Evolutionary conservation across 257 asterid genomes (phyloP), one percentile per base, ranked within the genome.

Genomic region (Solanum phureja): DNA sequence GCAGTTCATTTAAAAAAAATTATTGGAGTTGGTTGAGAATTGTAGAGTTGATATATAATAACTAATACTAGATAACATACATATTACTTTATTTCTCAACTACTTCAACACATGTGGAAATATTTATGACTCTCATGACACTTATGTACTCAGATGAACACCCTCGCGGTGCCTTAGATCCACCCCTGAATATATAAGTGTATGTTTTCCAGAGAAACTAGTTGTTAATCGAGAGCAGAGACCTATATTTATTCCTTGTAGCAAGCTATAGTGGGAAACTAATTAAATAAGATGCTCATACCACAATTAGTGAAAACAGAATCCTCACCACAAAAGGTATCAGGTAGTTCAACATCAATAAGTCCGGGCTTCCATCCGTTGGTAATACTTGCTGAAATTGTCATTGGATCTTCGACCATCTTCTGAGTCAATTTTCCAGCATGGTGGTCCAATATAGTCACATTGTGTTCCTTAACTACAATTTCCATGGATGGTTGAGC

Each of bases 401-500:
- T 77, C 95, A 95, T 88, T 6, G 98, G 99, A 89, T 97, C 99
- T 88, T 93, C 95, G 19, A 91, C 94, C 24, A 87, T 82, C 92
- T 89, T 90, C 91, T 92, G 92, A 1, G 87, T 89, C 81, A 89
- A 74, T 60, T 88, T 90, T 46, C 96, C 96, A 4, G 92, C 85
- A 3, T 75, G 87, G 86, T 97, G 99, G 87, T 97, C 99, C 88
- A 95, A 79, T 83, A 97, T 87, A 1, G 94, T 93, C 37, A 95
- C 98, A 86, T 88, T 88, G 52, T 95, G 91, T 90, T 95, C 99
- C 86, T 95, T 95, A 2, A 98, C 98, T 56, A 95, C 91, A 33
- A 95, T 92, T 85, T 97, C 99, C 92, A 94, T 89, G 8, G 95
- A 88, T 23, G 99, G 99, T 72, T 95, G 98, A 2, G 99, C 94